Evolutionary conservation across 73 alveolate genomes (phyloP).

Genomic region (Tetrahymena elliotti): DNA sequence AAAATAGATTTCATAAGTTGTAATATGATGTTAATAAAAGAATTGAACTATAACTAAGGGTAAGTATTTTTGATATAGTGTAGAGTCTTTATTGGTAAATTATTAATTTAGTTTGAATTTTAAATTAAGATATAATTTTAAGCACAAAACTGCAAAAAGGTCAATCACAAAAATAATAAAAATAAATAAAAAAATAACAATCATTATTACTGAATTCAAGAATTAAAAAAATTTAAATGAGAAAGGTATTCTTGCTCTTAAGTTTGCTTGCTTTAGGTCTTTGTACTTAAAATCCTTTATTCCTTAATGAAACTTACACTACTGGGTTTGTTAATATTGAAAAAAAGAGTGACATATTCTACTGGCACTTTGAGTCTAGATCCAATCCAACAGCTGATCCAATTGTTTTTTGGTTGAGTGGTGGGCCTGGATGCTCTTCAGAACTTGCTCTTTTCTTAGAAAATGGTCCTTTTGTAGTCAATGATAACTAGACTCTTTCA

Average conservation of each 20-base stretch:
- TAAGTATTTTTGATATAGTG: no score
- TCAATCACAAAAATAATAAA: not conserved
- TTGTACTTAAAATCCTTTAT: not conserved
- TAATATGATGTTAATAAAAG: not conserved
- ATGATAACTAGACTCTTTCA: constrained; percentile 63
- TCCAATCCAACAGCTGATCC: constrained; percentile 53
- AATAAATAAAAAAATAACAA: not conserved
- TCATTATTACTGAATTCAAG: not conserved
- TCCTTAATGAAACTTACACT: not conserved
- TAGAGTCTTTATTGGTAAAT: no score
- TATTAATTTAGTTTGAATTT: not conserved
- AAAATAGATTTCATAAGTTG: no score
- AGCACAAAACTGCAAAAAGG: no score
- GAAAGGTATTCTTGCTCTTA: not conserved
- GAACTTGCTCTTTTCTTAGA: constrained; percentile 85
- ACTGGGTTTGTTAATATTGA: not conserved
- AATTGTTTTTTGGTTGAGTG: constrained; percentile 93
- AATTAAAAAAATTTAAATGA: not conserved
- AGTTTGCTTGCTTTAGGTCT: not conserved
- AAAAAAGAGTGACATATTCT: not conserved
- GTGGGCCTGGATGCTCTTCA: constrained; percentile 99
- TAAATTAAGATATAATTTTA: no score
- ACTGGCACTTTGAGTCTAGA: not conserved
- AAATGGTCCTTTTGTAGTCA: constrained; percentile 92
- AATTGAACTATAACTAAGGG: not conserved